phyloP scores from a whole-genome alignment of 2,329 filamentous ascomycete species.

The Alternaria sp. region DNA sequence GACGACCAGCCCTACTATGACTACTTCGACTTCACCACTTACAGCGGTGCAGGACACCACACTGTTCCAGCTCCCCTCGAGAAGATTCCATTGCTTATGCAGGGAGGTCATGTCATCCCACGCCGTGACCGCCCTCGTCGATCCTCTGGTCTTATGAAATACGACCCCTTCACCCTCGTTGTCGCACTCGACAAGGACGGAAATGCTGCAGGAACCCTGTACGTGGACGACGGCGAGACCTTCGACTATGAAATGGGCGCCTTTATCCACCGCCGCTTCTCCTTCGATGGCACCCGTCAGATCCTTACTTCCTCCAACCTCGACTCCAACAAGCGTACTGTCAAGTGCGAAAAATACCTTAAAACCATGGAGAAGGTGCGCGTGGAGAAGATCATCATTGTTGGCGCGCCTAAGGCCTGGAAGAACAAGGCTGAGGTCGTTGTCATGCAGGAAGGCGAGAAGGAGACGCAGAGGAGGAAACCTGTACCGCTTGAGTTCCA shows the following conservation, averaged over 20 bases:
- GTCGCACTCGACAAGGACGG: constrained; percentile 74
- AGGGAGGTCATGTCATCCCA: constrained; percentile 89
- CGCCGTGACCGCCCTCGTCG: constrained; percentile 88
- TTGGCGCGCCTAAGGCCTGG: constrained; percentile 81
- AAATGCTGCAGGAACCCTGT: constrained; percentile 82
- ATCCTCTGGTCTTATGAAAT: constrained; percentile 88
- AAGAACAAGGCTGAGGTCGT: constrained; percentile 68
- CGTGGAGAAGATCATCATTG: constrained; percentile 84
- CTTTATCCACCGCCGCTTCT: constrained; percentile 86
- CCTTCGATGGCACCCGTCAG: constrained; percentile 64
- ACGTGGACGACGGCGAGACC: constrained; percentile 92
- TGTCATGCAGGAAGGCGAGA: constrained; percentile 68
- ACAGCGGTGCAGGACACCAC: constrained; percentile 77
- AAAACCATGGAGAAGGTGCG: constrained; percentile 80
- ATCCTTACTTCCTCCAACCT: constrained; percentile 72
- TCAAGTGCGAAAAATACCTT: constrained; percentile 76
- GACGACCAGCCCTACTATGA: constrained; percentile 93
- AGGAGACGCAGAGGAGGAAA: constrained; percentile 53
- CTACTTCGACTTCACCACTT: constrained; percentile 86
- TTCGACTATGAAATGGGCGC: constrained; percentile 88
- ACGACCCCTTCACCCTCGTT: constrained; percentile 93
- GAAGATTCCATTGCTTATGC: constrained; percentile 89
- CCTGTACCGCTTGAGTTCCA: constrained; percentile 69
- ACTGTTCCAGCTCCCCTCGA: constrained; percentile 81
- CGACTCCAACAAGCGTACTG: constrained; percentile 58